Evolutionary conservation across 176 grass and related monocot genomes (phyloP).

Genomic region (Cenchrus americanus): DNA sequence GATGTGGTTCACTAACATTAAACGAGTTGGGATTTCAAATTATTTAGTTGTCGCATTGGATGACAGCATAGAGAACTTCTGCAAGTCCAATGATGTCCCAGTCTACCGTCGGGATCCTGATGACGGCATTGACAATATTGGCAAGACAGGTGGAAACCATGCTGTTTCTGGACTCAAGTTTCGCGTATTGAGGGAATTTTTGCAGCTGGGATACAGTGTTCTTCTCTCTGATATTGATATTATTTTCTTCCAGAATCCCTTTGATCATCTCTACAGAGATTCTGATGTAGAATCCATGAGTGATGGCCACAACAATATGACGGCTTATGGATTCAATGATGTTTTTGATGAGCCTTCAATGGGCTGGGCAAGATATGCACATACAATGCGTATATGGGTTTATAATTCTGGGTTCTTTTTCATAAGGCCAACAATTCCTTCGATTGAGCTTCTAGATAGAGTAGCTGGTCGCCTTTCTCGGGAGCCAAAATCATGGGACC

Average conservation of each 20-base stretch:
- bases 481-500: conserved; percentile 89
- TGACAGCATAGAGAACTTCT: conserved; percentile 69
- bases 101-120: conserved; percentile 84
- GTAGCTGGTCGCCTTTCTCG: conserved; percentile 69
- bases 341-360: conserved; percentile 96
- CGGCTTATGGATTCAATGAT: conserved; percentile 93
- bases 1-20: conserved; percentile 90
- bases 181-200: conserved; percentile 86
- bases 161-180: conserved; percentile 95
- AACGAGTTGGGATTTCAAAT: conserved; percentile 86
- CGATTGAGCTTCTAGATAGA: conserved; percentile 95
- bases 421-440: conserved; percentile 86
- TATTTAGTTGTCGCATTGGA: conserved; percentile 95
- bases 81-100: conserved; percentile 72
- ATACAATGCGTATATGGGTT: conserved; percentile 98
- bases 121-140: conserved; percentile 77
- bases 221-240: conserved; percentile 95
- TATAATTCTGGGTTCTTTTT: conserved; percentile 99
- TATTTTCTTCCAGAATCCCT: conserved; percentile 93
- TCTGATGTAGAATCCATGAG: conserved; percentile 97
- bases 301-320: conserved; percentile 90
- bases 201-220: conserved; percentile 94
- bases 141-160: conserved; percentile 81
- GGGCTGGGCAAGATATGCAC: conserved; percentile 99
- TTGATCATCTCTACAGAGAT: conserved; percentile 89